Base-by-base conservation (phyloP, 2,329 filamentous ascomycete genomes). In the Chalaropsis thielavioides region DNA sequence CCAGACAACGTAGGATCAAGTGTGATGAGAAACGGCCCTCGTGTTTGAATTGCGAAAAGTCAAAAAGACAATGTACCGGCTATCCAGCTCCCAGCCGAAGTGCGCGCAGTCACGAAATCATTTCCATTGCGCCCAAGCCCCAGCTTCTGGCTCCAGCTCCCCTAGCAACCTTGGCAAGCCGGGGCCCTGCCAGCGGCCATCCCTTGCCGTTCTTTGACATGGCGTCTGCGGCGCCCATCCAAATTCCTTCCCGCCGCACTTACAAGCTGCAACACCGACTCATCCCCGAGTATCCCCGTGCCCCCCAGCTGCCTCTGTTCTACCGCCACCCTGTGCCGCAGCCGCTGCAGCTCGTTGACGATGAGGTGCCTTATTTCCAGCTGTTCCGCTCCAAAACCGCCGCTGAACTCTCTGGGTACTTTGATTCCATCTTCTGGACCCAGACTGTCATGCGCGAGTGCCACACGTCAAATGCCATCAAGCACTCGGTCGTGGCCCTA, bases 361-460 rank as follows among this genome's bases (percentile, higher is more conserved):
- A 76, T 60, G 83, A 87, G 67, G 77, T 76, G 19, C 78, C 80
- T 61, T 86, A 86, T 69, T 86, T 86, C 70, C 79, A 83, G 65
- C 74, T 86, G 13, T 87, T 87, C 69, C 79, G 80, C 51, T 76
- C 79, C 31, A 81, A 82, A 54, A 86, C 85, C 0, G 82, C 84
- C 1, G 80, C 75, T 59, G 83, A 86, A 69, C 75, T 88, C 6
- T 86, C 84, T 0, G 84, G 85, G 13, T 87, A 84, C 71, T 88
- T 88, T 67, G 82, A 87, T 70, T 81, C 80, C 22, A 76, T 79
- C 1, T 88, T 88, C 70, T 88, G 85, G 85, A 83, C 79, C 0
- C 76, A 79, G 54, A 79, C 80, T 41, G 83, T 88, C 1, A 72
- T 87, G 10, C 81, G 84, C 69, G 83, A 84, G 71, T 86, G 83